Percentiles rank a stretch among this genome's conserved stretches.
Conservation (phyloP, 768 basidiomycete genomes). For the Panaeolus papilionaceus region DNA sequence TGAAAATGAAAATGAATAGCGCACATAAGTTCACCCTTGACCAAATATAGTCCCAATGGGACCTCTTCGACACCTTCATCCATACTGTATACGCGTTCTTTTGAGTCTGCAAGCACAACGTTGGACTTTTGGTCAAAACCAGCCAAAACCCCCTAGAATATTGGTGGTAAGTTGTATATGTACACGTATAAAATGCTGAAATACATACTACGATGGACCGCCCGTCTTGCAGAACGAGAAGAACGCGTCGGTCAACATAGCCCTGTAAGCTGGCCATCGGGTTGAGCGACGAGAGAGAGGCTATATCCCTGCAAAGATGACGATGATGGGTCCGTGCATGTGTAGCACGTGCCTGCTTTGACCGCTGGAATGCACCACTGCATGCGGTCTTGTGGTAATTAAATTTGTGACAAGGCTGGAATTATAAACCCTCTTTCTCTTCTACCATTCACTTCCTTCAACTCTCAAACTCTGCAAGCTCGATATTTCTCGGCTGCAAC, state of each 20-base stretch:
- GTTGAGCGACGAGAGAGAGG: constrained; percentile 24
- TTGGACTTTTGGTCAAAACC: constrained; percentile 97
- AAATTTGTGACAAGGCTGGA: constrained; percentile 22
- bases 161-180: constrained; percentile 5
- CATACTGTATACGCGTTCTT: constrained; percentile 89
- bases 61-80: constrained; percentile 96
- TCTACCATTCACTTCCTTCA: constrained; percentile 16
- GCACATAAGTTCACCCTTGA: constrained; percentile 98
- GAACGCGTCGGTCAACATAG: constrained; percentile 92
- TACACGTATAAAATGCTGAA: neutral
- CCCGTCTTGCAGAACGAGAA: constrained; percentile 95
- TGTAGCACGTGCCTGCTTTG: constrained; percentile 28
- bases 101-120: constrained; percentile 92
- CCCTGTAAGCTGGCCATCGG: constrained; percentile 89
- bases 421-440: constrained; percentile 13
- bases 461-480: constrained; percentile 16
- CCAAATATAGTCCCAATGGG: constrained; percentile 92
- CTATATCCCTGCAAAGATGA: constrained; percentile 19
- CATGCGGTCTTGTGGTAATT: constrained; percentile 20
- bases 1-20: constrained; percentile 41
- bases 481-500: constrained; percentile 21
- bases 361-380: neutral
- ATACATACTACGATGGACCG: constrained; percentile 86
- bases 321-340: constrained; percentile 24
- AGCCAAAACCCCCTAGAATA: constrained; percentile 79